Conservation (phyloP, 192 early-diverging fungal genomes). For the Cladochytrium replicatum region DNA sequence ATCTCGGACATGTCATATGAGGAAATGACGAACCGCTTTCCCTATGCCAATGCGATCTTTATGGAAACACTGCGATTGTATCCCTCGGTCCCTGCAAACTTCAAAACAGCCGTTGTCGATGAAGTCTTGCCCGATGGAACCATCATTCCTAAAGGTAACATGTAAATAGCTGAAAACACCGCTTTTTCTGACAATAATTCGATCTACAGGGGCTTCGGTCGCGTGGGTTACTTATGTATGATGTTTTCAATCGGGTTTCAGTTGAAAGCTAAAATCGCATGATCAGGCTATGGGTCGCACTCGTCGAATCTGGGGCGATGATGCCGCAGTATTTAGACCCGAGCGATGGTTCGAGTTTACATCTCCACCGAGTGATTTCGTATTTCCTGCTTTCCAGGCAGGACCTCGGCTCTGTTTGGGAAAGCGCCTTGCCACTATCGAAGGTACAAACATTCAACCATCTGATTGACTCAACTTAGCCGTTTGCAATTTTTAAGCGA, state of each 20-base stretch:
- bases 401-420: constrained; percentile 33
- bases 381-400: constrained; percentile 29
- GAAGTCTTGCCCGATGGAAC: constrained; percentile 53
- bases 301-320: constrained; percentile 49
- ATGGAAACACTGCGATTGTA: constrained; percentile 53
- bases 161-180: too few relatives aligned
- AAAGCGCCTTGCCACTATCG: constrained; percentile 22
- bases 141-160: constrained; percentile 34
- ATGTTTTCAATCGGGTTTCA: too few relatives aligned
- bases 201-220: too few relatives aligned
- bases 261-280: too few relatives aligned
- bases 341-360: constrained; percentile 49
- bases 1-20: constrained; percentile 24
- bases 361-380: constrained; percentile 16
- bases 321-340: constrained; percentile 52
- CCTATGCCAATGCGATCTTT: constrained; percentile 44
- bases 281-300: constrained; percentile 40
- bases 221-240: constrained; percentile 32
- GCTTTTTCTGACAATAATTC: too few relatives aligned
- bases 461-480: too few relatives aligned
- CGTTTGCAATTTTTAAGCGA: too few relatives aligned
- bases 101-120: constrained; percentile 45
- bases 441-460: too few relatives aligned
- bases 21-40: constrained; percentile 21
- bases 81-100: constrained; percentile 53